Evolutionary conservation across 2,329 filamentous ascomycete species (phyloP).

Genomic region (Talaromyces atroroseus): DNA sequence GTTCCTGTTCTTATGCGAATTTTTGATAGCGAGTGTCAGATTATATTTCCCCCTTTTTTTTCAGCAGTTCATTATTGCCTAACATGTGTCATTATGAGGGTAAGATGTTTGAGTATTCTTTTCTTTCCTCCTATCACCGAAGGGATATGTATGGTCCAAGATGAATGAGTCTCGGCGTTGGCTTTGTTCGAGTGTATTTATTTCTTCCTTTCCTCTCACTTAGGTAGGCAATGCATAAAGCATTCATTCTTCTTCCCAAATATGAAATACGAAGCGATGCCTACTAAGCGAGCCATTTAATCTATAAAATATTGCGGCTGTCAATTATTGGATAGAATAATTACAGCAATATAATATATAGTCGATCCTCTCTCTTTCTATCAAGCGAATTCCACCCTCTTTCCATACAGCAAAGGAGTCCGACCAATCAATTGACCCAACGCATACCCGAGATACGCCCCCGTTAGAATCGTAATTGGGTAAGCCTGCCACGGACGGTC

Average conservation of each 20-base stretch:
- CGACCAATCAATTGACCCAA: slow-evolving; percentile 47
- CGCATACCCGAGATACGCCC: slow-evolving; percentile 72
- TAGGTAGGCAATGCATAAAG: not conserved
- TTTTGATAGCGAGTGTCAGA: slow-evolving; percentile 10
- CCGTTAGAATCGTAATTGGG: slow-evolving; percentile 85
- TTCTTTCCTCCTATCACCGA: not conserved
- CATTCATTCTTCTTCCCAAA: not conserved
- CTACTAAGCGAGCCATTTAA: too few relatives aligned
- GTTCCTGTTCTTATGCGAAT: slow-evolving; percentile 8
- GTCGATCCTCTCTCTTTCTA: not conserved
- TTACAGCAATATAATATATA: not conserved
- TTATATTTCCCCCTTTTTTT: not conserved
- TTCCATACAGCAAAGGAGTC: slow-evolving; percentile 20
- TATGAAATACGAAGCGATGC: not conserved
- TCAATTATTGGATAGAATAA: not conserved
- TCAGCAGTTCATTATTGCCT: slow-evolving; percentile 12
- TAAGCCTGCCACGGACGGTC: slow-evolving; percentile 99
- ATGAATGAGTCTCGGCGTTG: not conserved
- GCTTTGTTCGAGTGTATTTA: not conserved
- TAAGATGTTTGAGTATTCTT: not conserved
- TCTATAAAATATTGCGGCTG: not conserved
- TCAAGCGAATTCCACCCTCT: slow-evolving; percentile 13
- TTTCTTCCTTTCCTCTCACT: not conserved
- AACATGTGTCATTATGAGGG: not conserved
- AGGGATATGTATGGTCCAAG: not conserved